phyloP scores from a whole-genome alignment of 371 early-diverging fungal species.

The Coemansia sp. region DNA sequence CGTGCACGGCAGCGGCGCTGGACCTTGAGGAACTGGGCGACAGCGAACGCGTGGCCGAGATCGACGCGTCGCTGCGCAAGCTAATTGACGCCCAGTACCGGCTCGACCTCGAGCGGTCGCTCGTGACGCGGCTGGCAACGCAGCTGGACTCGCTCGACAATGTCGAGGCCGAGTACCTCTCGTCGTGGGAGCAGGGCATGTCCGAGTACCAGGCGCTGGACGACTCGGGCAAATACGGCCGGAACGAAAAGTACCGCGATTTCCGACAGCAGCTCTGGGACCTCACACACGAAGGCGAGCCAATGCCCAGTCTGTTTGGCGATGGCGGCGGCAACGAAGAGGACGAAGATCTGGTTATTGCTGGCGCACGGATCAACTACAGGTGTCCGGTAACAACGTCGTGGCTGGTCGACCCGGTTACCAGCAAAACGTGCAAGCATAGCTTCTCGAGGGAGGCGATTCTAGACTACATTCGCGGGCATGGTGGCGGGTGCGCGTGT shows the following conservation, averaged over 20 bases:
- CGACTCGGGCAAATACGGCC: constrained; percentile 22
- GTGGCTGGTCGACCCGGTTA: constrained; percentile 42
- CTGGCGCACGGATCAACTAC: constrained; percentile 29
- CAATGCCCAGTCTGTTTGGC: constrained; percentile 35
- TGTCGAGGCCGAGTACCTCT: constrained; percentile 11
- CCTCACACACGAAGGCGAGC: constrained; percentile 31
- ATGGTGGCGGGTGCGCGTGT: constrained; percentile 19
- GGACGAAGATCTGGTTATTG: constrained; percentile 41
- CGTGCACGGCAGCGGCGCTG: constrained; percentile 20
- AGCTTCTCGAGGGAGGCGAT: constrained; percentile 42
- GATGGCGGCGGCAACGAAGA: not conserved
- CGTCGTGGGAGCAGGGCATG: constrained; percentile 7
- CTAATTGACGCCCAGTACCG: constrained; percentile 34
- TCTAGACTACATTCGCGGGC: constrained; percentile 10
- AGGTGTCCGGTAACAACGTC: constrained; percentile 43
- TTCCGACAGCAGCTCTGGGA: constrained; percentile 47
- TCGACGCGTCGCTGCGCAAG: constrained; percentile 26
- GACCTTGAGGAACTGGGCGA: constrained; percentile 33
- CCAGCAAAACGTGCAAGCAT: constrained; percentile 39
- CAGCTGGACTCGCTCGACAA: constrained; percentile 6
- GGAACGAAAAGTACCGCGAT: constrained; percentile 20
- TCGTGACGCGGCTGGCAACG: constrained; percentile 11
- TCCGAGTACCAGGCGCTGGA: constrained; percentile 9
- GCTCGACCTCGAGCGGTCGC: constrained; percentile 16
- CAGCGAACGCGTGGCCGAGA: not conserved